A percentile compares a stretch with the other conserved stretches of the same genome.
phyloP scores from a whole-genome alignment of 495 filamentous ascomycete species.

The Annulohypoxylon bovei region DNA sequence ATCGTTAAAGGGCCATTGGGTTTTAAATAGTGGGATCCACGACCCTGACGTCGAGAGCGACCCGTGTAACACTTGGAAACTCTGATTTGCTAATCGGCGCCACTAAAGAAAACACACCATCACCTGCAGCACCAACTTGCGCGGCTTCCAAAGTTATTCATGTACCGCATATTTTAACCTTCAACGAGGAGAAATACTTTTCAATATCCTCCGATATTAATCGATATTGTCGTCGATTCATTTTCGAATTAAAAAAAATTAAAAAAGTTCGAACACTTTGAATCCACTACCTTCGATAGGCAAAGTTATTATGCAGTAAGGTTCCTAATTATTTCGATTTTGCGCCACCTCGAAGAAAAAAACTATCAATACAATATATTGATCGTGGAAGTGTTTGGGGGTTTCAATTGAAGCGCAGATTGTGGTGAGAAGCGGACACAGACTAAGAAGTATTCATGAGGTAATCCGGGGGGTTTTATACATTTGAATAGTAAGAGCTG shows the following conservation, averaged over 20 bases:
- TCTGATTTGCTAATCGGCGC: slow-evolving; percentile 15
- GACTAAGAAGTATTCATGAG: background rate
- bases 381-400: background rate
- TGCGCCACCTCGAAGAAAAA: background rate
- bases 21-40: background rate
- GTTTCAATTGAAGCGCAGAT: background rate
- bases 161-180: background rate
- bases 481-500: slow-evolving; percentile 20
- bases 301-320: background rate
- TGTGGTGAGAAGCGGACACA: background rate
- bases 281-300: background rate
- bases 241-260: background rate
- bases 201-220: background rate
- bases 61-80: background rate
- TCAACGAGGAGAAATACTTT: background rate
- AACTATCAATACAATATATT: background rate
- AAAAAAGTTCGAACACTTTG: background rate
- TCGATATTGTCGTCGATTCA: background rate
- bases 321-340: background rate
- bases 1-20: slow-evolving; percentile 2
- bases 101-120: background rate
- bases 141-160: background rate
- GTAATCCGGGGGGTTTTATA: slow-evolving; percentile 20
- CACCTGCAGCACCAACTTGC: no score
- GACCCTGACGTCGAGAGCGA: slow-evolving; percentile 18